phyloP scores from a whole-genome alignment of 2,329 filamentous ascomycete species.

The Monosporascus sp. region DNA sequence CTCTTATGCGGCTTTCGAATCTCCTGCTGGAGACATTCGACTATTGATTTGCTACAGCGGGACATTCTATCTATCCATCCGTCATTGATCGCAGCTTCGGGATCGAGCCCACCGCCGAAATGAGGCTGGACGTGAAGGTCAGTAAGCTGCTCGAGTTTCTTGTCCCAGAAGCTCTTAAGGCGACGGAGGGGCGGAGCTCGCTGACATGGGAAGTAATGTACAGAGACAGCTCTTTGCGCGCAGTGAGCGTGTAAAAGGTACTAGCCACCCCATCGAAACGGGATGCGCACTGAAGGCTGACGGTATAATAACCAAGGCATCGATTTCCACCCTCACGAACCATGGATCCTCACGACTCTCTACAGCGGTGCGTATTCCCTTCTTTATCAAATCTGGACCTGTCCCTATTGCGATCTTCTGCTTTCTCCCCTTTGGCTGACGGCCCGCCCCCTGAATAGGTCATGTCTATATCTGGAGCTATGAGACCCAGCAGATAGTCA shows the following conservation, averaged over 20 bases:
- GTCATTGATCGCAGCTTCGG: not conserved
- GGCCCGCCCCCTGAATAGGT: conserved; percentile 44
- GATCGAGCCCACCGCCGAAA: conserved; percentile 17
- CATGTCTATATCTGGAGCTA: conserved; percentile 99
- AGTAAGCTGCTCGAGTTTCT: not conserved
- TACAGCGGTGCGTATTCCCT: conserved; percentile 69
- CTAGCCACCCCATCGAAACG: conserved; percentile 22
- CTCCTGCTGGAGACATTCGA: too few species aligned
- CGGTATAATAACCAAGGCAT: conserved; percentile 43
- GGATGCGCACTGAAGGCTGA: not conserved
- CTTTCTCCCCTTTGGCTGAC: conserved; percentile 9
- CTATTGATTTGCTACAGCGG: not conserved
- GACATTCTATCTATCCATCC: conserved; percentile 3
- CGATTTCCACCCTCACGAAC: conserved; percentile 94
- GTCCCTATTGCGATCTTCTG: not conserved
- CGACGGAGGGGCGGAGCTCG: conserved; percentile 1
- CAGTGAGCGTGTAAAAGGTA: conserved; percentile 82
- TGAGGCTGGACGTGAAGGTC: conserved; percentile 28
- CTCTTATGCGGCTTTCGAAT: too few species aligned
- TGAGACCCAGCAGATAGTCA: conserved; percentile 93
- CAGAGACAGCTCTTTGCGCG: conserved; percentile 80
- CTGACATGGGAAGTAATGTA: conserved; percentile 32
- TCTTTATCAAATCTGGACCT: not conserved
- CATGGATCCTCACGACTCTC: conserved; percentile 93
- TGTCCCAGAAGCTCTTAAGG: not conserved